A percentile compares a stretch with the other conserved stretches of the same genome.
Evolutionary conservation across 768 basidiomycete genomes (phyloP).

Genomic region (Boletus vinaceobasis): DNA sequence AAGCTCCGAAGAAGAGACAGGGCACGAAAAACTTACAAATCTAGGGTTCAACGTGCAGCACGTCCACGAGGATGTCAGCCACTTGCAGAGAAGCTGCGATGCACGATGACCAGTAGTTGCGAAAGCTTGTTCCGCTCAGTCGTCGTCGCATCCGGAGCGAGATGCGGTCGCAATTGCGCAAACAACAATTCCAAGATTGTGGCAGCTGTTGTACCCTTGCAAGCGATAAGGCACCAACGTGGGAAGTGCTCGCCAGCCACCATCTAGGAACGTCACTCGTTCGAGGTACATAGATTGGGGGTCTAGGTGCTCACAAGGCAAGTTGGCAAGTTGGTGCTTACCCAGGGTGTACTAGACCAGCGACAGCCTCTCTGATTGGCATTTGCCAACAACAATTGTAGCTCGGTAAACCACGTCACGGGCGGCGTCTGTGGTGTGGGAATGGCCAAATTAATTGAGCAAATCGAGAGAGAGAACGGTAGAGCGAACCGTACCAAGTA

Average conservation of each 20-base stretch:
- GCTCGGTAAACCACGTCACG: slow-evolving; percentile 4
- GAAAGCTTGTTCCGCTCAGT: background rate
- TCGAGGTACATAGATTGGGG: background rate
- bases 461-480: background rate
- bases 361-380: slow-evolving; percentile 5
- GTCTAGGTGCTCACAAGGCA: background rate
- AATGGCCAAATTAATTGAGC: background rate
- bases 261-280: background rate
- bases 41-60: slow-evolving; percentile 17
- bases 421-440: slow-evolving; percentile 3
- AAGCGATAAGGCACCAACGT: background rate
- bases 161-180: background rate
- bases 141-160: background rate
- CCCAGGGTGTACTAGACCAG: slow-evolving; percentile 7
- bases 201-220: background rate
- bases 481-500: background rate
- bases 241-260: background rate
- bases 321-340: background rate
- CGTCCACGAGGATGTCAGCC: slow-evolving; percentile 12
- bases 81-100: slow-evolving; percentile 1
- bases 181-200: background rate
- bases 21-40: slow-evolving; percentile 15
- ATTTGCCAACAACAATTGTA: background rate
- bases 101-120: background rate
- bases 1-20: slow-evolving; percentile 29